Percentiles rank a stretch among this genome's conserved stretches.
Evolutionary conservation across 495 filamentous ascomycete species (phyloP).

Genomic region (Penicillium manginii): DNA sequence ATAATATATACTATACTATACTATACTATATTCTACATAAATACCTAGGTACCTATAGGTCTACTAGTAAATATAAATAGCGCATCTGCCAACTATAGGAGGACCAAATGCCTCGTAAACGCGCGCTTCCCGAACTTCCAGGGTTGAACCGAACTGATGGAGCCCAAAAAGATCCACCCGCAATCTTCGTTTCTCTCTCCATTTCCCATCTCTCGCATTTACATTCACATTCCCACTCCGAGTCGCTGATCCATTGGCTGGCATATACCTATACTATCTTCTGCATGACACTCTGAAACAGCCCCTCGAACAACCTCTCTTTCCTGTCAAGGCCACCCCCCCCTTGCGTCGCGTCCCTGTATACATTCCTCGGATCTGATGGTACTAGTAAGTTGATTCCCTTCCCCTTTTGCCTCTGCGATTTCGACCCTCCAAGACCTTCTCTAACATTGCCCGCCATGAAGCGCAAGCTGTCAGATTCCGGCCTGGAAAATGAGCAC

Average conservation of each 20-base stretch:
- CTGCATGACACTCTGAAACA: constrained; percentile 11
- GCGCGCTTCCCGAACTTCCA: constrained; percentile 6
- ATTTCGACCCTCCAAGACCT: constrained; percentile 12
- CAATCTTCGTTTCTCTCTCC: background rate
- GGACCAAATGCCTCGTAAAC: constrained; percentile 3
- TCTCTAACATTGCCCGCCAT: constrained; percentile 33
- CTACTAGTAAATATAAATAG: no score
- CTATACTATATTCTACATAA: no score
- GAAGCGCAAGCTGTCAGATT: constrained; percentile 53
- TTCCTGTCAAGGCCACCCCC: constrained; percentile 8
- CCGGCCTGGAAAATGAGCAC: constrained; percentile 39
- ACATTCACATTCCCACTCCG: constrained; percentile 3
- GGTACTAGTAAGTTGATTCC: constrained; percentile 35
- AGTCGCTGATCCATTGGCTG: background rate
- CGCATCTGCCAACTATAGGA: background rate
- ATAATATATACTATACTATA: no score
- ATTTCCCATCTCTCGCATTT: background rate
- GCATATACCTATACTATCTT: background rate
- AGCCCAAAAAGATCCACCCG: constrained; percentile 5
- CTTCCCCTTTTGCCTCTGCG: constrained; percentile 20
- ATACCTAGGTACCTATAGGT: no score
- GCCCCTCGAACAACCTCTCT: constrained; percentile 10
- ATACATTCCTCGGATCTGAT: constrained; percentile 42
- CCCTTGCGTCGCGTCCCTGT: constrained; percentile 36
- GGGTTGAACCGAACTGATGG: no score